Evolutionary conservation across 352 stramenopile genomes (phyloP), one percentile per base, ranked within the genome.

Genomic region (Elongisporangium anandrum): DNA sequence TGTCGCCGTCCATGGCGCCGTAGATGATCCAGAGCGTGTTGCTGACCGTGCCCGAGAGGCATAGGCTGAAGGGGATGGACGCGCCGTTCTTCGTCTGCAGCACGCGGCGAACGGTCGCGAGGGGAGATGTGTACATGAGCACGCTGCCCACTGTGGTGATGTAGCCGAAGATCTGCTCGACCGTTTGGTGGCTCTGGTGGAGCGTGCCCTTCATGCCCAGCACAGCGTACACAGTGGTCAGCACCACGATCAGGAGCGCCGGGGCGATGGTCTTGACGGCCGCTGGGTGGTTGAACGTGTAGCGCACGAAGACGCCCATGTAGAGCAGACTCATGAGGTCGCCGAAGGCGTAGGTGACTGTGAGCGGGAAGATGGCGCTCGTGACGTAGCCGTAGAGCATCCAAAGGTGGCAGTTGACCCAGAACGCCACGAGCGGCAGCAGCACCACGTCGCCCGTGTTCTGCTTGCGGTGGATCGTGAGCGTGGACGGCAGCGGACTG

Each of bases 321-420:
- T n/a, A n/a, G n/a, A n/a, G n/a, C 24, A 34, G 24, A 34, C 24
- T 3, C 24, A 34, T 3, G 24, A 34, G 24, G 7, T 7, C 24
- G 4, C 24, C 3, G 7, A 34, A 7, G 24, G 24, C 24, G 24
- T 34, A 34, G 4, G 24, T 34, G n/a, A n/a, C n/a, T n/a, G n/a
- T n/a, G n/a, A n/a, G n/a, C n/a, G n/a, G n/a, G n/a, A n/a, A n/a
- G n/a, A n/a, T 34, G 7, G 24, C 24, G 7, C 7, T 34, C 3
- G 24, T 7, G 24, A 34, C 24, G n/a, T n/a, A 34, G 24, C 24
- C 64, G 68, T 75, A 72, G 60, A 63, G 47, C 57, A 60, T 59
- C 64, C 64, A 72, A 57, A 75, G 61, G 48, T 51, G 69, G 57
- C 60, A 66, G 64, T 71, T 75, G 60, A 57, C 62, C 57, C 68